phyloP scores from a whole-genome alignment of 106 monocot species.

The Chionographis japonica region DNA sequence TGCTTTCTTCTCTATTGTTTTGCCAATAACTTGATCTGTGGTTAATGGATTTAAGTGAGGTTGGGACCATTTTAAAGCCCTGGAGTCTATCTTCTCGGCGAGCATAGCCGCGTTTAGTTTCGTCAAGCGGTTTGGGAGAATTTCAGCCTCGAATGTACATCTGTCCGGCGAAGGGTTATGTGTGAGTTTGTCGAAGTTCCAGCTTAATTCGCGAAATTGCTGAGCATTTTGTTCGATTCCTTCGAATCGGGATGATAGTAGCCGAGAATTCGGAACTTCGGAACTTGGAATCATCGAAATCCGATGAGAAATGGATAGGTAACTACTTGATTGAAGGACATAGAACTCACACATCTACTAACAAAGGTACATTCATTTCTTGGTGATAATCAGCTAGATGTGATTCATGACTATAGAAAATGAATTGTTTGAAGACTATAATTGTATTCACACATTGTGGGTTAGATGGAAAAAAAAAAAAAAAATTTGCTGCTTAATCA shows the following conservation, averaged over 20 bases:
- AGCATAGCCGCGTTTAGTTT: background rate
- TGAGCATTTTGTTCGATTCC: background rate
- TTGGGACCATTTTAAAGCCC: background rate
- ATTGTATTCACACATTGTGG: too few species aligned
- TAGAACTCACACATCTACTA: background rate
- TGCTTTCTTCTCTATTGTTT: slow-evolving; percentile 45
- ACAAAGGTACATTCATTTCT: too few species aligned
- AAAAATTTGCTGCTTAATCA: too few species aligned
- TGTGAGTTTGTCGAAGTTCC: slow-evolving; percentile 1
- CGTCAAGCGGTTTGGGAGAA: slow-evolving; percentile 8
- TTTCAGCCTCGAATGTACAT: background rate
- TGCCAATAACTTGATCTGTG: slow-evolving; percentile 4
- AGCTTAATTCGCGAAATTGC: background rate
- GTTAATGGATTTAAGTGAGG: slow-evolving; percentile 3
- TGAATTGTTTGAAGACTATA: too few species aligned
- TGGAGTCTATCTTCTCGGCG: slow-evolving; percentile 17
- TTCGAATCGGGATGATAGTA: background rate
- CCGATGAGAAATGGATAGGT: slow-evolving; percentile 3
- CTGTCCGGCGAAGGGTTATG: slow-evolving; percentile 7
- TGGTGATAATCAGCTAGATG: too few species aligned
- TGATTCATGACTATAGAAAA: too few species aligned
- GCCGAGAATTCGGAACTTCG: background rate
- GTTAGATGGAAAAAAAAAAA: too few species aligned
- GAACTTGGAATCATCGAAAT: slow-evolving; percentile 17
- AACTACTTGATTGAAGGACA: background rate